These are phyloP conservation scores for Hygrophila difformis DNA, from an alignment of 257 asterid species.

Conservation along the genomic window DNA sequence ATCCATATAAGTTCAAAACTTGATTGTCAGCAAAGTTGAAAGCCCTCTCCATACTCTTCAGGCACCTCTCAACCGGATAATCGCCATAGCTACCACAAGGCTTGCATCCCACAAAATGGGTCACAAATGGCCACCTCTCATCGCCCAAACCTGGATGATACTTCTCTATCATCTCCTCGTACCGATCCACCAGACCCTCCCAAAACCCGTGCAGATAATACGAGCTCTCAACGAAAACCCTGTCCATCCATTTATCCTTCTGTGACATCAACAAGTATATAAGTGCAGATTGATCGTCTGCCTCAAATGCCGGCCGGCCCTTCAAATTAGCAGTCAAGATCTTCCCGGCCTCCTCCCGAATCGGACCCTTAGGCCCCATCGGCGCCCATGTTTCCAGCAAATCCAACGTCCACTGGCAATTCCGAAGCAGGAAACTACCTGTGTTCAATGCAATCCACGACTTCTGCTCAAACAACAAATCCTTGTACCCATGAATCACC, in stretches of 20 bases:
- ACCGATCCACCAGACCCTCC: slow-evolving; percentile 85
- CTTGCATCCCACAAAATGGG: too few relatives aligned
- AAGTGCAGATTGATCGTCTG: slow-evolving; percentile 91
- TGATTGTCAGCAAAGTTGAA: slow-evolving; percentile 94
- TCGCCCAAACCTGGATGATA: slow-evolving; percentile 77
- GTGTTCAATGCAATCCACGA: slow-evolving; percentile 92
- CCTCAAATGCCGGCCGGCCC: slow-evolving; percentile 92
- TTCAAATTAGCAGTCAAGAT: slow-evolving; percentile 70
- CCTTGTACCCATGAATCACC: slow-evolving; percentile 81
- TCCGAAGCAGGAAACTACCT: slow-evolving; percentile 73
- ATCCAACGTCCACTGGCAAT: slow-evolving; percentile 91
- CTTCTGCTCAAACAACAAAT: slow-evolving; percentile 63
- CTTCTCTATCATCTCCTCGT: slow-evolving; percentile 88
- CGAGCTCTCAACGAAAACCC: slow-evolving; percentile 78
- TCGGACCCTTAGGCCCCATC: slow-evolving; percentile 81
- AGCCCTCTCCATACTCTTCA: slow-evolving; percentile 92
- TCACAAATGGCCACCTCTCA: too few relatives aligned
- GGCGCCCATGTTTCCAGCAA: slow-evolving; percentile 90
- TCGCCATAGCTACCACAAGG: slow-evolving; percentile 93
- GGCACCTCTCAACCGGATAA: slow-evolving; percentile 77
- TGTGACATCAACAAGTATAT: slow-evolving; percentile 60
- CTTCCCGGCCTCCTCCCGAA: slow-evolving; percentile 84
- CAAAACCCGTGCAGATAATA: slow-evolving; percentile 82
- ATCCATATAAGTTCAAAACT: slow-evolving; percentile 70
- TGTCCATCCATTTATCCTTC: slow-evolving; percentile 62